A percentile compares a stretch with the other conserved stretches of the same genome.
phyloP scores from a whole-genome alignment of 768 basidiomycete genomes.

The Asterophora lycoperdoides region DNA sequence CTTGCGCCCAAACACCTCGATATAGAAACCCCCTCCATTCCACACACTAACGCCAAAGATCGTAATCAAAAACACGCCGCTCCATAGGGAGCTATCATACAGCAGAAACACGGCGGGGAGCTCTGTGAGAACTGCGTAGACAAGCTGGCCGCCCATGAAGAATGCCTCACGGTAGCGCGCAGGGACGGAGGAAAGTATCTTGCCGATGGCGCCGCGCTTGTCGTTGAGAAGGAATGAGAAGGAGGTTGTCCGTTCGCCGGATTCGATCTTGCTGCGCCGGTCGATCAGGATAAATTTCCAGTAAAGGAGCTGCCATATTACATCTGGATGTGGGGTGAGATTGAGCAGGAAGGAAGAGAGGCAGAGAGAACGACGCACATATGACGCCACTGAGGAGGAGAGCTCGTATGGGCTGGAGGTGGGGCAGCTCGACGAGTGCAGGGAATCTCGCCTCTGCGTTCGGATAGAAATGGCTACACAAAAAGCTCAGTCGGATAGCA shows the following conservation, averaged over 20 bases:
- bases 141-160: conserved; percentile 88
- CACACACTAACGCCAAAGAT: conserved; percentile 88
- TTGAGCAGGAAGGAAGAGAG: conserved; percentile 5
- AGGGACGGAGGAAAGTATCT: conserved; percentile 55
- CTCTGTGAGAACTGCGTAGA: conserved; percentile 83
- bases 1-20: conserved; percentile 97
- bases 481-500: neutral
- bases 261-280: conserved; percentile 83
- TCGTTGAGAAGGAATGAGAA: conserved; percentile 87
- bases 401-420: conserved; percentile 66
- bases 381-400: conserved; percentile 78
- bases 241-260: conserved; percentile 87
- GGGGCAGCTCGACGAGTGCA: conserved; percentile 65
- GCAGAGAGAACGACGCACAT: conserved; percentile 51
- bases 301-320: conserved; percentile 90
- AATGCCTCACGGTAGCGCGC: conserved; percentile 58
- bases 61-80: conserved; percentile 67
- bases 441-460: conserved; percentile 80
- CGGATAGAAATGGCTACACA: conserved; percentile 82
- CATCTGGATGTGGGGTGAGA: conserved; percentile 45
- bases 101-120: conserved; percentile 79
- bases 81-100: conserved; percentile 78
- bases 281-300: conserved; percentile 95
- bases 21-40: conserved; percentile 96
- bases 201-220: conserved; percentile 81